These are phyloP conservation scores for Colletotrichum acutatum DNA, from an alignment of 2,329 filamentous ascomycete species.

Conservation along the genomic window DNA sequence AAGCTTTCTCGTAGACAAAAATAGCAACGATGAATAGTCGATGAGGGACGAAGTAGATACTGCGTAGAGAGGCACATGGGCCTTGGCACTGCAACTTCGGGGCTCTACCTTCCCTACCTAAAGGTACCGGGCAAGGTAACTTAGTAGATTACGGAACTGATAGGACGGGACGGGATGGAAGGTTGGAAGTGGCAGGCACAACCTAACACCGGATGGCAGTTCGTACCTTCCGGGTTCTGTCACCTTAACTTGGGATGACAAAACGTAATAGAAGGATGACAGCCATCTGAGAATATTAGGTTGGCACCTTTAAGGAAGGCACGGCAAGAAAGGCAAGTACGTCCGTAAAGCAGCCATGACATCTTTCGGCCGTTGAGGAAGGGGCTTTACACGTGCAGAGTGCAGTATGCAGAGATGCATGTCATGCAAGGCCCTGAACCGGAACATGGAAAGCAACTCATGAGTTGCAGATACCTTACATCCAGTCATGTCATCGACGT, in stretches of 20 bases:
- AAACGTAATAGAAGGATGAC: background rate
- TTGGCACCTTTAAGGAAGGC: background rate
- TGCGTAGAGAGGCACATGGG: too few species aligned
- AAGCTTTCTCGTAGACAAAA: background rate
- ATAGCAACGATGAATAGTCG: background rate
- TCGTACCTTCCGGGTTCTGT: too few species aligned
- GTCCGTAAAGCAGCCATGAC: background rate
- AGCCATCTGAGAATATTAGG: background rate
- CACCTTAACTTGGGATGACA: background rate
- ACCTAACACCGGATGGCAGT: background rate
- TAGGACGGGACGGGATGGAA: background rate
- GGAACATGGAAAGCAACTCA: background rate
- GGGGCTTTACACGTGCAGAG: background rate
- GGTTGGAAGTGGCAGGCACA: background rate
- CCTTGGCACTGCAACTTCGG: background rate
- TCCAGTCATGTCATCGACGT: too few species aligned
- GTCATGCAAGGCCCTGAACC: background rate
- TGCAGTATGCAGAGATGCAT: conserved; percentile 1
- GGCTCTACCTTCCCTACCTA: too few species aligned
- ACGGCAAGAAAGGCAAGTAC: background rate
- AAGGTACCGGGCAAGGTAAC: too few species aligned
- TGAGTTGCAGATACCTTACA: background rate
- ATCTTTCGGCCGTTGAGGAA: background rate
- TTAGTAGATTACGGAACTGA: background rate
- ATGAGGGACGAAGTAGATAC: background rate